Conservation (phyloP, 352 stramenopile species). For the Globisporangium middletonii region DNA sequence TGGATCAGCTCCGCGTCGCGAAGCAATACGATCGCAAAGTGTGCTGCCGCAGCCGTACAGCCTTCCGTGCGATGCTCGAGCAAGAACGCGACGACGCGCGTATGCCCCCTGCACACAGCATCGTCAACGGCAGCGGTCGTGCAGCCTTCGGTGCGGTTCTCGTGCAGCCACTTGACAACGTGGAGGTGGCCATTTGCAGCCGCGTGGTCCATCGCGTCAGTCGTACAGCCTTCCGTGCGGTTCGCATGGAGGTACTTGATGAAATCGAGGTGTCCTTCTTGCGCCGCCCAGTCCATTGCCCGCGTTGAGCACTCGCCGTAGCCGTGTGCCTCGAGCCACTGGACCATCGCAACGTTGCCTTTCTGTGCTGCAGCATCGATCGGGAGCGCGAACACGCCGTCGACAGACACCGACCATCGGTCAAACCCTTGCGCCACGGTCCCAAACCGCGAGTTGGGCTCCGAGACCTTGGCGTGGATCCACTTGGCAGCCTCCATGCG, state of each 20-base stretch:
- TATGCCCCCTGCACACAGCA: background rate
- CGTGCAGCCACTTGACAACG: background rate
- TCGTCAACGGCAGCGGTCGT: background rate
- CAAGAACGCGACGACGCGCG: background rate
- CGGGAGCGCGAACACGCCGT: no score
- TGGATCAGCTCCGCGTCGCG: no score
- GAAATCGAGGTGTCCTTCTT: background rate
- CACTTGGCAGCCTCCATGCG: no score
- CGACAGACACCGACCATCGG: no score
- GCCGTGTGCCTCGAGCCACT: background rate
- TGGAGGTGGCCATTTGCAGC: background rate
- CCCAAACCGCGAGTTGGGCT: no score
- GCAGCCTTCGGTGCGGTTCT: background rate
- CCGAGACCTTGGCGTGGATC: no score
- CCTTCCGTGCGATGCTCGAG: background rate
- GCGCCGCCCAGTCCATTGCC: background rate
- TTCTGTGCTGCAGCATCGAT: no score
- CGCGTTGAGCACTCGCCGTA: background rate
- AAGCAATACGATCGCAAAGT: no score
- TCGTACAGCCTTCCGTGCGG: constrained; percentile 11
- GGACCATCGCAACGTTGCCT: background rate
- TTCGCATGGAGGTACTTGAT: constrained; percentile 7
- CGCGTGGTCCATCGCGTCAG: constrained; percentile 9
- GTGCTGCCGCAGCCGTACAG: no score
- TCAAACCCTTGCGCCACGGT: no score